These are phyloP conservation scores for Eucalyptus virginea DNA, from an alignment of 345 rosid species.

Conservation along the genomic window DNA sequence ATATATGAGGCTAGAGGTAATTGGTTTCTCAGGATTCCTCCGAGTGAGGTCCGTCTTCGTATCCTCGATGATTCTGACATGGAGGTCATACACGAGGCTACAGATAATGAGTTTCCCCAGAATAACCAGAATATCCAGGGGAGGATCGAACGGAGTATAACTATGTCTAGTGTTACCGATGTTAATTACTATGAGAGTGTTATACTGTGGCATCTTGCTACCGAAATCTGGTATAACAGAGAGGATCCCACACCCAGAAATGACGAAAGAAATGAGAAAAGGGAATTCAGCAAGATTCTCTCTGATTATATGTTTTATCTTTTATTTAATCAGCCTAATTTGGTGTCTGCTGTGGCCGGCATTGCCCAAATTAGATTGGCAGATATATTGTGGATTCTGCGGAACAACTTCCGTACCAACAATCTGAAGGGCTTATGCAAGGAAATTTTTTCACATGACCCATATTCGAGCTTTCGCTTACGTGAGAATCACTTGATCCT, in stretches of 20 bases:
- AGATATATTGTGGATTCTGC: rapidly evolving
- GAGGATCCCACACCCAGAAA: background rate
- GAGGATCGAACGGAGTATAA: too few relatives aligned
- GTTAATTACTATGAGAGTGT: background rate
- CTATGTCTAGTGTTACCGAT: background rate
- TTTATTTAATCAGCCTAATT: background rate
- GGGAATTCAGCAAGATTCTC: background rate
- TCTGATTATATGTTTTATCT: background rate
- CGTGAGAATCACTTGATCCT: rapidly evolving
- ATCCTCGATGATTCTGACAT: background rate
- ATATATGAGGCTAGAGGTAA: background rate
- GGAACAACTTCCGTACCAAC: rapidly evolving
- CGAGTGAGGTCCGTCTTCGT: rapidly evolving
- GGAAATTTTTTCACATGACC: rapidly evolving
- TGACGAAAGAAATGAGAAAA: background rate
- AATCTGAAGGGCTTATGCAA: background rate
- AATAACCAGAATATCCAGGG: background rate
- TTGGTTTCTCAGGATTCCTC: background rate
- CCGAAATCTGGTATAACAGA: background rate
- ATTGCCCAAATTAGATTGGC: background rate
- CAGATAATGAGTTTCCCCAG: background rate
- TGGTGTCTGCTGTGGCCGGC: background rate
- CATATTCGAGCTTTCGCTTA: too few relatives aligned
- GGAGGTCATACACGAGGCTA: background rate
- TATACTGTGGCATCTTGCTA: background rate